Base-by-base conservation (phyloP, 1,284 basidiomycete species). In the Inonotus obliquus region DNA sequence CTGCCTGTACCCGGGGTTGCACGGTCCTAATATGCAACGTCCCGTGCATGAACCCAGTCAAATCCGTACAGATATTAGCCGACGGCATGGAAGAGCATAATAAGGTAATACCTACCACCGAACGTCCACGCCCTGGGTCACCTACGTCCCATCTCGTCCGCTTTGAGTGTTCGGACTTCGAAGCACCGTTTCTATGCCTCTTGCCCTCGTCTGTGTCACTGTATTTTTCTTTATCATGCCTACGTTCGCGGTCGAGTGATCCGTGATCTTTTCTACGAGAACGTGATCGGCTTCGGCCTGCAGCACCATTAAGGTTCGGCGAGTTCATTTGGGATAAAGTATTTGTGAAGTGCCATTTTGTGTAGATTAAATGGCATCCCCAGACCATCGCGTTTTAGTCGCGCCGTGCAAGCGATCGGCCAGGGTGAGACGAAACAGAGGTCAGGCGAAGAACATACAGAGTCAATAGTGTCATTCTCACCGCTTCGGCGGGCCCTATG, bases 61-160 rank as follows among this genome's bases (percentile, higher is more conserved):
- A 49, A 14, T 11, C 35, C 21, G 53, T 39, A 19, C 19, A 39
- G 17, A n/a, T 49, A 11, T 49, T 23, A 49, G 29, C 38, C 23
- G n/a, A 35, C n/a, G 7, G 10, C 6, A 49, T 11, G 7, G 2
- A n/a, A 10, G 19, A 49, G 32, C 6, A 10, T 21, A 11, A 3
- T 21, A 1, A 52, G 7, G 7, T 21, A 6, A 45, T 29, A 49
- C 47, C 37, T 32, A 54, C 52, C n/a, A 48, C 41, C 21, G 21
- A 14, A n/a, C 52, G 39, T 4, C 45, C 59, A n/a, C 45, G 51
- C 21, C n/a, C 45, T 21, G 59, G 59, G 48, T 54, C 59, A 4
- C 59, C 59, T 29, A 55, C 53, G 47, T 60, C 59, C 59, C 59
- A 60, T n/a, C 53, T 54, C 14, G 59, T 54, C 45, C 53, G 54